Conservation (phyloP, 495 filamentous ascomycete genomes). For the Achaetomiella virescens region DNA sequence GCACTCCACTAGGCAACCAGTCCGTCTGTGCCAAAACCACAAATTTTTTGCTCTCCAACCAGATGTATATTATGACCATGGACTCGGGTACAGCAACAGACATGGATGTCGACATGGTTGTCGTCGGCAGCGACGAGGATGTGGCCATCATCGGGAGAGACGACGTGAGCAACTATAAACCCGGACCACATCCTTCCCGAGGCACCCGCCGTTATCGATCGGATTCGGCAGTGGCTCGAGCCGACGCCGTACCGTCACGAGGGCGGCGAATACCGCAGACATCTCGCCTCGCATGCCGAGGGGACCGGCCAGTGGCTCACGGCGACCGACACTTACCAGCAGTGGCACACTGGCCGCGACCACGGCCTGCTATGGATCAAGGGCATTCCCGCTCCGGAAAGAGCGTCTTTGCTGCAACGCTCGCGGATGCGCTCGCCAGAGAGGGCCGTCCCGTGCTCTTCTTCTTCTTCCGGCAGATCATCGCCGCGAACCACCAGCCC, state of each 20-base stretch:
- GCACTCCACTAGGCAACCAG: too few species aligned
- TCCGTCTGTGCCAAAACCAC: too few species aligned
- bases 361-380: conserved; percentile 44
- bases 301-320: conserved; percentile 45
- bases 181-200: conserved; percentile 26
- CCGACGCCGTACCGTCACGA: conserved; percentile 32
- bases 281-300: conserved; percentile 33
- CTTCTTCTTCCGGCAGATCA: conserved; percentile 53
- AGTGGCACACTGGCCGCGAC: conserved; percentile 35
- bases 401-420: conserved; percentile 40
- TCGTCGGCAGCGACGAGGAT: conserved; percentile 21
- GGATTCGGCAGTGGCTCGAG: conserved; percentile 34
- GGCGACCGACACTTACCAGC: conserved; percentile 27
- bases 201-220: conserved; percentile 13
- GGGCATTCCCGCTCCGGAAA: conserved; percentile 49
- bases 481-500: conserved; percentile 43
- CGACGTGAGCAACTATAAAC: conserved; percentile 30
- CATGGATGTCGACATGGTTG: conserved; percentile 1
- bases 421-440: conserved; percentile 27
- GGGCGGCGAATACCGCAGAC: conserved; percentile 31
- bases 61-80: too few species aligned
- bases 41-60: too few species aligned
- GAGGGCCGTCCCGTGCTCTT: conserved; percentile 37
- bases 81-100: too few species aligned
- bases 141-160: conserved; percentile 23